Evolutionary conservation across 768 basidiomycete species (phyloP), one percentile per base, ranked within the genome.

Genomic region (Lactifluus rugatus): DNA sequence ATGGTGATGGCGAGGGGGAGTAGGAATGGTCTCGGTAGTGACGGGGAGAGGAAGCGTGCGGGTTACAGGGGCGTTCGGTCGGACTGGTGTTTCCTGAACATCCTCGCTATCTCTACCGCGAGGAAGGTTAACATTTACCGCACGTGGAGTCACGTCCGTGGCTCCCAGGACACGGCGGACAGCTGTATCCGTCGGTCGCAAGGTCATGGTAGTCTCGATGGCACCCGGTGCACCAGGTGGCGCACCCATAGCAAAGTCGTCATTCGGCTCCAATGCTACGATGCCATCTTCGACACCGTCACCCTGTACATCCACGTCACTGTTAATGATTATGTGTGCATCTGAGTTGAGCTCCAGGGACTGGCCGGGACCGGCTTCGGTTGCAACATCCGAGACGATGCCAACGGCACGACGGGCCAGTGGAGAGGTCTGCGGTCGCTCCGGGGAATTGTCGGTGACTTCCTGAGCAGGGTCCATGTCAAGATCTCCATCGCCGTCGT

Each of bases 221-320:
- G 89, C 90, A 50, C 90, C 90, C 0, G 90, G 90, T n/a, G 91
- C 89, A 39, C 89, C 89, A 9, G 91, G 91, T 1, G 90, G 90
- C 0, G 90, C 90, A 48, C 90, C 90, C 84, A 91, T 89, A 5
- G 85, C 87, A 63, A 92, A 88, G 69, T 89, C 88, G 64, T 93
- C 90, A 61, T 90, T 90, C n/a, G 81, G 78, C 41, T 89, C 87
- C 42, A 90, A 71, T 3, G 81, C 81, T 7, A 88, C 87, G 41
- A 90, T 82, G 1, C 85, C 88, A 59, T 86, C 86, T 54, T 87
- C 86, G 14, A 87, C 84, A 0, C 81, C 79, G 0, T 76, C 80
- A 16, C 72, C 76, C 1, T 71, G 70, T 19, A 72, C 72, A 6
- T 71, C 76, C n/a, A 69, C 72, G 13, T 71, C 76, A 37, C 77